These are phyloP conservation scores for Spizellomyces punctatus DNA, from an alignment of 192 early-diverging fungal species.

Conservation along the genomic window DNA sequence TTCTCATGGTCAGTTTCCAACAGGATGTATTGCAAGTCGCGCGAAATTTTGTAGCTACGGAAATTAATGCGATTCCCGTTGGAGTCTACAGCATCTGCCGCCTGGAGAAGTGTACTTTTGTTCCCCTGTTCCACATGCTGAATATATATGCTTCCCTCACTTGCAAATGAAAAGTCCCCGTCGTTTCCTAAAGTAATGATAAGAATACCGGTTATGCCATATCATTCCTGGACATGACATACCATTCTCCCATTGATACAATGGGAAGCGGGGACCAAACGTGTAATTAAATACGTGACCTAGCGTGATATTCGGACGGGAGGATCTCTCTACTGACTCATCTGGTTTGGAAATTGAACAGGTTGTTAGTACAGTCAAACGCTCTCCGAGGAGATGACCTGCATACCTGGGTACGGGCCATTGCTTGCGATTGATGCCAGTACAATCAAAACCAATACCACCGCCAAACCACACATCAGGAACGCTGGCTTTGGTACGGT, in stretches of 20 bases:
- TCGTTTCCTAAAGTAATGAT: constrained; percentile 3
- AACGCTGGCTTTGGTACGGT: constrained; percentile 25
- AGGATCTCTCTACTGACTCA: too few species aligned
- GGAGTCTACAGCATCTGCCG: constrained; percentile 3
- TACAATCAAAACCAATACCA: constrained; percentile 24
- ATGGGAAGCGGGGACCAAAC: not conserved
- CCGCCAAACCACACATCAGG: constrained; percentile 29
- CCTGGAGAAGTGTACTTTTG: constrained; percentile 22
- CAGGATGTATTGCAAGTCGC: constrained; percentile 78
- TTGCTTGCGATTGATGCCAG: constrained; percentile 20
- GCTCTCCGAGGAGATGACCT: too few species aligned
- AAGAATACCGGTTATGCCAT: too few species aligned
- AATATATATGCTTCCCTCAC: constrained; percentile 9
- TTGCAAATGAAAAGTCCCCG: constrained; percentile 12
- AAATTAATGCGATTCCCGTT: constrained; percentile 26
- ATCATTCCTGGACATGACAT: not conserved
- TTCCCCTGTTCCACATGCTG: constrained; percentile 36
- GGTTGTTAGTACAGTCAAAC: too few species aligned
- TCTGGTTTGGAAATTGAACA: too few species aligned
- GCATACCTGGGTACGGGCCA: not conserved
- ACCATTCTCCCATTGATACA: constrained; percentile 11
- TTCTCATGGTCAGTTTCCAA: constrained; percentile 66
- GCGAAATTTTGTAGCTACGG: constrained; percentile 63
- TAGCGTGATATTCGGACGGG: constrained; percentile 3
- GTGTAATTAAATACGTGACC: constrained; percentile 19